phyloP scores from a whole-genome alignment of 768 basidiomycete genomes.

The Boletus fagicola region DNA sequence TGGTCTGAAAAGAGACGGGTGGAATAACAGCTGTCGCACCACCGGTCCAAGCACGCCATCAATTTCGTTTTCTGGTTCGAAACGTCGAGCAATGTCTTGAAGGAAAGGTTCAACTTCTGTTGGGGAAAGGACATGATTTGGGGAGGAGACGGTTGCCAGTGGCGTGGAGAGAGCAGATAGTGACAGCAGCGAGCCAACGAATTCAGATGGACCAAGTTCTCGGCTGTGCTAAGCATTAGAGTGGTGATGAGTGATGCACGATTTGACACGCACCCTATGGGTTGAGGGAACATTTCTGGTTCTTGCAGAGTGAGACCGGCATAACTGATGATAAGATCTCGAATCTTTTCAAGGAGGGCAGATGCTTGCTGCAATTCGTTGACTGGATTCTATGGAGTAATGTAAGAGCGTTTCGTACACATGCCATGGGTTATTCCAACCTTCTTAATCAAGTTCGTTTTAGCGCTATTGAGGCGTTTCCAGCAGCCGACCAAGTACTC shows the following conservation, averaged over 20 bases:
- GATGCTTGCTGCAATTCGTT: conserved; percentile 59
- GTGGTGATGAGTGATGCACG: not conserved
- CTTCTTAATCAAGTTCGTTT: conserved; percentile 59
- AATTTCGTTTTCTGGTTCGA: conserved; percentile 76
- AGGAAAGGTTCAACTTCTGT: conserved; percentile 78
- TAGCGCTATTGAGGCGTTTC: conserved; percentile 73
- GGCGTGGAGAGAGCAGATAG: conserved; percentile 68
- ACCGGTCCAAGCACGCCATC: conserved; percentile 78
- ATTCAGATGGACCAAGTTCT: conserved; percentile 71
- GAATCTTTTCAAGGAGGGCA: conserved; percentile 66
- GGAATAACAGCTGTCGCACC: conserved; percentile 57
- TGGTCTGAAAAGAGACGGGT: conserved; percentile 58
- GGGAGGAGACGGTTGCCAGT: conserved; percentile 47
- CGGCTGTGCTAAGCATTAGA: conserved; percentile 44
- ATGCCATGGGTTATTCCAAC: conserved; percentile 31
- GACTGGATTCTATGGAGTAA: conserved; percentile 46
- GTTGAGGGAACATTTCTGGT: conserved; percentile 93
- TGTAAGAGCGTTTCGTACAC: conserved; percentile 36
- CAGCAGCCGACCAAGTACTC: conserved; percentile 91
- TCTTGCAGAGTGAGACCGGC: conserved; percentile 87
- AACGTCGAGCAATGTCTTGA: conserved; percentile 77
- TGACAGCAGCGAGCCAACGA: conserved; percentile 78
- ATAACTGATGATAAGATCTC: conserved; percentile 85
- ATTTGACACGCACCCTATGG: conserved; percentile 52
- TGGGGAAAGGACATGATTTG: conserved; percentile 53